Base-by-base conservation (phyloP, 495 filamentous ascomycete genomes). In the Xylaria longipes region DNA sequence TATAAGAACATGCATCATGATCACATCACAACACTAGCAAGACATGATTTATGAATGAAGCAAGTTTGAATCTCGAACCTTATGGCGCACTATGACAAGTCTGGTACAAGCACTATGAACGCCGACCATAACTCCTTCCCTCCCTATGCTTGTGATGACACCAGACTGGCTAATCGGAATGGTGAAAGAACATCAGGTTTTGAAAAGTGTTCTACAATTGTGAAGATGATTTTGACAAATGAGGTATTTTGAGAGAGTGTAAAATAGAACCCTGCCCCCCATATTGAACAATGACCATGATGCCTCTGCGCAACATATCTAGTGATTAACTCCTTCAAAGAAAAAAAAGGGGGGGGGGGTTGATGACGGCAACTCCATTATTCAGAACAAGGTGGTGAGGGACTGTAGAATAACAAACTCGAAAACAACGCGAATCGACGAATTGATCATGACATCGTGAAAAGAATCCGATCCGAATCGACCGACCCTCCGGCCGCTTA, bases 401-500 rank as follows among this genome's bases (percentile, higher is more conserved):
- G 25, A 43, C n/a, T 6, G 65, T 35, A 25, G 29, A 43, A 67
- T 1, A 43, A 22, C 25, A 45, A 33, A 6, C 12, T 2, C 45
- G 27, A 43, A 45, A 41, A 27, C 52, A 63, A 52, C 6, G 65
- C 70, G 66, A 72, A 43, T 25, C 15, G 33, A 64, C 29, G 58
- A 64, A 73, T 71, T 71, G 46, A 67, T 79, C 75, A 57, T 78
- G 62, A 80, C 70, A 58, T 77, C 76, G 71, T 78, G 52, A 76
- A 70, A 25, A 58, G 22, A 14, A 58, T 64, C 3, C 41, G n/a
- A 48, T 71, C 14, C 20, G 5, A 25, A 71, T 25, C 37, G 29
- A 37, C 41, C 58, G 56, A 61, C 57, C 33, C 35, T 46, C 35
- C 65, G 60, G 43, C 14, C 65, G 54, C 65, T 78, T 82, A 97